These are phyloP conservation scores for Melampsora abietis-canadensis DNA, from an alignment of 1,284 basidiomycete species.

Conservation along the genomic window DNA sequence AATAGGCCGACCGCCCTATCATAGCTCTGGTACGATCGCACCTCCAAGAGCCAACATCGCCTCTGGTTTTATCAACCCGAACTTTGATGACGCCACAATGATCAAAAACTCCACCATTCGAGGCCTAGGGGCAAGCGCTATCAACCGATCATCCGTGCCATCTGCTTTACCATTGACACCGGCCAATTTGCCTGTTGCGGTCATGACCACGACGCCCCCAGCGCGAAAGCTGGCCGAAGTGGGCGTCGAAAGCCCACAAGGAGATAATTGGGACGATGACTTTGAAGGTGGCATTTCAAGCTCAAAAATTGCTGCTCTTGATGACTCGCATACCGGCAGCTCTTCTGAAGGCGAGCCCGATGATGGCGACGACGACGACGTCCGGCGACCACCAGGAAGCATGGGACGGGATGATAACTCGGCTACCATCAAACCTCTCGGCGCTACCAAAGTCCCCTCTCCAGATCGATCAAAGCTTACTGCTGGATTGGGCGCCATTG, in stretches of 20 bases:
- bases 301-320: conserved; percentile 64
- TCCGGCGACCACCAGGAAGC: background rate
- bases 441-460: background rate
- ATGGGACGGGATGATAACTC: conserved; percentile 46
- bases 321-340: conserved; percentile 20
- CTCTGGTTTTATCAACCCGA: conserved; percentile 3
- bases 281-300: conserved; percentile 89
- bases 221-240: conserved; percentile 52
- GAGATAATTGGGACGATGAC: conserved; percentile 95
- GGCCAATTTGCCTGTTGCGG: conserved; percentile 42
- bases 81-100: conserved; percentile 25
- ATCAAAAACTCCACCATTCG: conserved; percentile 41
- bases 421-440: conserved; percentile 46
- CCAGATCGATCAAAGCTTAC: background rate
- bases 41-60: conserved; percentile 12
- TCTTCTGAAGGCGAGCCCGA: conserved; percentile 51
- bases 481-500: conserved; percentile 53
- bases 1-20: conserved; percentile 14
- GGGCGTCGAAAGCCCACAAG: conserved; percentile 63
- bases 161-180: conserved; percentile 45
- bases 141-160: conserved; percentile 43
- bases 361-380: conserved; percentile 45
- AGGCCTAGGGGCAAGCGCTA: conserved; percentile 21
- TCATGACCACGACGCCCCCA: conserved; percentile 47
- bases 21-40: conserved; percentile 17